Evolutionary conservation across 1,139 yeast species (phyloP), one percentile per base, ranked within the genome.

Genomic region (Geotrichum carabidarum): DNA sequence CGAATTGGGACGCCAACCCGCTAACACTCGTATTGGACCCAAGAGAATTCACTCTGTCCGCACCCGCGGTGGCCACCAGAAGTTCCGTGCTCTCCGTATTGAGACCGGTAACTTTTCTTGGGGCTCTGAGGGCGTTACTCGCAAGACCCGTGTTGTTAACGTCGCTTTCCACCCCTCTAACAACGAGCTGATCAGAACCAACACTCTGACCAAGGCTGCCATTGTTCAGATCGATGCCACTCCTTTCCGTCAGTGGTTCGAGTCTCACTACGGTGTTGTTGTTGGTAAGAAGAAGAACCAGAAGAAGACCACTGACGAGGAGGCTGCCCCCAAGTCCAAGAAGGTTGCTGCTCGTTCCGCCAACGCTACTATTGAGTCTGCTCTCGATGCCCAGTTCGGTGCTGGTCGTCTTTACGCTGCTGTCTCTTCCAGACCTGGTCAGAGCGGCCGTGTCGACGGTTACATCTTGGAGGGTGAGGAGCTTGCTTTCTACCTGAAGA

Each of bases 381-480:
- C 96, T 73, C 93, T 93, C 70, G 94, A 90, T 74, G 74, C 91
- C 71, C 99, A 93, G 83, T 93, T 93, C 85, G 84, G 85, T 78
- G 90, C 98, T 69, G 59, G 59, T 47, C 57, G 94, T 82, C 86
- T 93, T 74, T 93, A 93, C 83, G 99, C 99, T 78, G 85, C 84
- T 77, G 90, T 93, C 75, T 90, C 99, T 69, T 93, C 99, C 61
- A 91, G 99, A 85, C 99, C 99, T 78, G 99, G 99, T 79, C 99
- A 93, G 85, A 86, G 96, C 69, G 99, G 99, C 80, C 94, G 99
- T 84, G 86, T 93, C 81, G 99, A 94, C 78, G 99, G 99, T 80
- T 93, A 94, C 95, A 86, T 93, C 80, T 88, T 94, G 78, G 99
- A 93, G 84, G 99, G 99, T 81, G 99, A 94, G 78, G 99, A 93